Percentiles rank a stretch among this genome's conserved stretches.
Evolutionary conservation across 2,329 filamentous ascomycete genomes (phyloP).

Genomic region (Aspergillus ruber): DNA sequence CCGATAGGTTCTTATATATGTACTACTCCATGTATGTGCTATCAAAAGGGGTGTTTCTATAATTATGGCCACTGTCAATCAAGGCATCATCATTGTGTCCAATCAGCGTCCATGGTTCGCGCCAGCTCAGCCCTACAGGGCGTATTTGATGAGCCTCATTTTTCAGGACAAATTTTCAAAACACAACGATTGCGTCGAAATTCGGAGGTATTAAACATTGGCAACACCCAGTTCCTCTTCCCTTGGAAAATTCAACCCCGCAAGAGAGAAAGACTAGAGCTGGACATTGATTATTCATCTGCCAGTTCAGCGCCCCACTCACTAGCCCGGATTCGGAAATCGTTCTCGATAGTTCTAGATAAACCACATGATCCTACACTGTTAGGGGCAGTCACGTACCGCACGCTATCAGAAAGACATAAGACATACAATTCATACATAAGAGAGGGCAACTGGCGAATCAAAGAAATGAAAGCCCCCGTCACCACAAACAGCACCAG

Average conservation of each 20-base stretch:
- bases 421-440: conserved; percentile 2
- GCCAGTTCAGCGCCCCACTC: background rate
- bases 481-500: background rate
- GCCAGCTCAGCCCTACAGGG: conserved; percentile 25
- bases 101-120: background rate
- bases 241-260: too few species aligned
- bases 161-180: too few species aligned
- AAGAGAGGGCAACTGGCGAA: background rate
- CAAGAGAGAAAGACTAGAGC: too few species aligned
- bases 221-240: too few species aligned
- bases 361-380: conserved; percentile 2
- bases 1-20: background rate
- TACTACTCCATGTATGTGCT: background rate
- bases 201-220: too few species aligned
- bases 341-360: conserved; percentile 1
- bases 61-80: background rate
- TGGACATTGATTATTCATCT: background rate
- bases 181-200: too few species aligned
- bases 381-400: background rate
- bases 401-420: background rate
- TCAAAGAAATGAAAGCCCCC: background rate
- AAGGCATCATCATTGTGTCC: conserved; percentile 1
- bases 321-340: conserved; percentile 1
- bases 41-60: too few species aligned
- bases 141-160: background rate